phyloP scores from a whole-genome alignment of 2,329 filamentous ascomycete species.

The Ophiostoma sp. region DNA sequence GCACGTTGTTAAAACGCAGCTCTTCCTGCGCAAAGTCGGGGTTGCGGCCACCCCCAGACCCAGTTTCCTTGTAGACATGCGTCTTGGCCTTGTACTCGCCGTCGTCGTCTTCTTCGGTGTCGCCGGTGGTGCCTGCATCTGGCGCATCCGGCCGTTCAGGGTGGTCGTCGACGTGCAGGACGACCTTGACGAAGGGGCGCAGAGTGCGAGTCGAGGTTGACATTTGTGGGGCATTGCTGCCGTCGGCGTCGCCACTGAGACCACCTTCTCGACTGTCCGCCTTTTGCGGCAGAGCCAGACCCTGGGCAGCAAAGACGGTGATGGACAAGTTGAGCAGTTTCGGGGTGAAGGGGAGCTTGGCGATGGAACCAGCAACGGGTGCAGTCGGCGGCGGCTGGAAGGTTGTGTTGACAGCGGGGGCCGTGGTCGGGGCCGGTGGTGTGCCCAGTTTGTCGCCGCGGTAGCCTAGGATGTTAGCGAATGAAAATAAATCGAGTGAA shows the following conservation, averaged over 20 bases:
- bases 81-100: slow-evolving; percentile 57
- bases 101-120: slow-evolving; percentile 55
- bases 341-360: slow-evolving; percentile 43
- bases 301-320: slow-evolving; percentile 73
- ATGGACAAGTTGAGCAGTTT: slow-evolving; percentile 69
- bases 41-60: slow-evolving; percentile 53
- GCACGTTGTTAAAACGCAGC: slow-evolving; percentile 57
- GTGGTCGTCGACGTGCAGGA: slow-evolving; percentile 73
- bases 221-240: neutral
- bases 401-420: slow-evolving; percentile 26
- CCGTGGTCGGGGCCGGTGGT: slow-evolving; percentile 28
- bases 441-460: slow-evolving; percentile 37
- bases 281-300: slow-evolving; percentile 62
- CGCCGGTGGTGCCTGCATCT: slow-evolving; percentile 33
- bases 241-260: neutral
- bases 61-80: slow-evolving; percentile 31
- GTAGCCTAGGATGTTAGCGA: slow-evolving; percentile 37
- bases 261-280: neutral
- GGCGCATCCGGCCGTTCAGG: neutral
- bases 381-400: slow-evolving; percentile 20
- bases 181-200: slow-evolving; percentile 78
- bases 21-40: slow-evolving; percentile 63
- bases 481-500: neutral
- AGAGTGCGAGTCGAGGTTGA: slow-evolving; percentile 48
- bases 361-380: neutral